Base-by-base conservation (phyloP, 1,139 yeast species). In the Suhomyces bribrorum region DNA sequence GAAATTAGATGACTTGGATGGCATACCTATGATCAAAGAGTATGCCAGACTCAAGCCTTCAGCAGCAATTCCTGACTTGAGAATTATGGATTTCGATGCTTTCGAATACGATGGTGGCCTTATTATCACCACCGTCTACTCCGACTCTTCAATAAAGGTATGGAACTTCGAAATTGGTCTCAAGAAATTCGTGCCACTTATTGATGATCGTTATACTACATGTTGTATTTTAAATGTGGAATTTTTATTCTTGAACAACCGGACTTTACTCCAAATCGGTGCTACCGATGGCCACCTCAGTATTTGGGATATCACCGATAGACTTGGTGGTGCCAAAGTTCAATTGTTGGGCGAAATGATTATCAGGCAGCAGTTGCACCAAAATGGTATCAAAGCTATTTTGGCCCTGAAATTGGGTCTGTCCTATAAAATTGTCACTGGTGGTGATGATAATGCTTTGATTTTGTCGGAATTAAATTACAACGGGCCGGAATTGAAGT, bases 391-490 rank as follows among this genome's bases (percentile, higher is more conserved):
- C 38, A 86, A 88, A 47, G 77, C 83, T 0, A 48, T 81, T 8
- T 44, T 51, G 14, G 34, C 50, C 2, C 40, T 62, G n/a, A 43
- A 43, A 2, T 15, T 41, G 2, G 44, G 44, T 0, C 47, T 53
- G 2, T 34, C 53, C 1, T 69, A 66, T 38, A 47, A 43, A 5
- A 57, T 82, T 11, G 59, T 81, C 5, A 80, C 96, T 1, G 97
- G 96, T 14, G 97, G 98, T 39, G 98, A 92, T 58, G 98, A 92
- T 52, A 90, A 90, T 61, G 83, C 89, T 0, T 57, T 90, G 7
- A 71, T 73, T 0, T 57, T 79, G 3, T 71, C 79, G 2, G 49
- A 52, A 15, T 57, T 83, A 23, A 34, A 37, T 2, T 46, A 49
- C 3, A 49, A 43, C 0, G 32, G 26, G 0, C 50, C 29, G 1